Evolutionary conservation across 2,329 filamentous ascomycete genomes (phyloP), one percentile per base, ranked within the genome.

Genomic region (Cordyceps javanica): DNA sequence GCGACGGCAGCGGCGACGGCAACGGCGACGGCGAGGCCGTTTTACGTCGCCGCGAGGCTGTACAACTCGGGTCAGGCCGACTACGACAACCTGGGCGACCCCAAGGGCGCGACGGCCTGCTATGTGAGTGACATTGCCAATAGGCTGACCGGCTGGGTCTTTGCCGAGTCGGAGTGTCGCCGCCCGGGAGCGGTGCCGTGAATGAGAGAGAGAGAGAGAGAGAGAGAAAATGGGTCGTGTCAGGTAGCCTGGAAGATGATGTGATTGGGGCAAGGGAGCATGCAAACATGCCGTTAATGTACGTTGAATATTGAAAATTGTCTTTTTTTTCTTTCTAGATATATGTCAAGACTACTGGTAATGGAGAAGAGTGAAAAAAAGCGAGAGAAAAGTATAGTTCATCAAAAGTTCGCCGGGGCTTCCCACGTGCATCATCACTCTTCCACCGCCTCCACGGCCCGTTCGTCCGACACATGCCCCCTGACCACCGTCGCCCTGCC

Each of bases 41-140:
- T 32, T 38, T 54, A 54, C 34, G 38, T 26, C 8, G 51, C 30
- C 10, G 25, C 51, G n/a, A 16, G 51, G 36, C 30, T 54, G 23
- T 54, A 54, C 25, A 54, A 54, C 38, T 54, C 51, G 25, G 51
- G 51, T 9, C 44, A 38, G 38, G 51, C 51, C 2, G 26, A 42
- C 38, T 23, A 25, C 10, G 25, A 10, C 23, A 32, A 32, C 2
- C 34, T 54, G 7, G 34, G n/a, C 7, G 51, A 54, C 14, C 36
- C 36, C 10, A 16, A n/a, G 9, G 16, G 16, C 7, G 30, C 51
- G 8, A 54, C 51, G 6, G 23, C 36, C 14, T 54, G 51, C 38
- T 54, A 54, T 16, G 51, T 26, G 23, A 36, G 26, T 10, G 48
- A 51, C 11, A 32, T 51, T 3, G 48, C 48, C 2, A 51, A 51